A percentile compares a stretch with the other conserved stretches of the same genome.
These are phyloP conservation scores for Microascus cirrosus DNA, from an alignment of 2,329 filamentous ascomycete genomes.

Conservation along the genomic window DNA sequence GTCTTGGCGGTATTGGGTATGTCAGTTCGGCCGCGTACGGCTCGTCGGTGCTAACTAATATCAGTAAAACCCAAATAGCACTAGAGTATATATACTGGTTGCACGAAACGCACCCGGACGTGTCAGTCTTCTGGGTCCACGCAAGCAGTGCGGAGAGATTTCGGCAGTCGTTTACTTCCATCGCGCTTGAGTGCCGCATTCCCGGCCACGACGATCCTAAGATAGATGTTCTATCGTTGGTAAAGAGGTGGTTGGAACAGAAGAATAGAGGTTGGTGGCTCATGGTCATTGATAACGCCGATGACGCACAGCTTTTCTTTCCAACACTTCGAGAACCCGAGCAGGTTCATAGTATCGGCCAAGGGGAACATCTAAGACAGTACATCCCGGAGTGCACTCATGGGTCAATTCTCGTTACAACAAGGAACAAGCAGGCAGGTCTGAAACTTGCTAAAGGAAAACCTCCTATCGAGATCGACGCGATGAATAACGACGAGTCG, in stretches of 20 bases:
- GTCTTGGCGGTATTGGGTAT: background rate
- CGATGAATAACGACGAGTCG: conserved; percentile 16
- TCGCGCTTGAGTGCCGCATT: too few species aligned
- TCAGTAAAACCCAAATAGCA: conserved; percentile 20
- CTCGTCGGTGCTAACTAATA: background rate
- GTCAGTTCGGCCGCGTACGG: background rate
- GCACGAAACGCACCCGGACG: conserved; percentile 8
- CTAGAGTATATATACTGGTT: conserved; percentile 16
- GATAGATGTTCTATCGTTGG: too few species aligned
- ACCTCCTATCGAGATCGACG: conserved; percentile 12
- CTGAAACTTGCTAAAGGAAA: conserved; percentile 12
- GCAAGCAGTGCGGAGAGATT: too few species aligned
- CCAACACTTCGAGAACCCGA: too few species aligned
- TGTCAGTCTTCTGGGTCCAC: conserved; percentile 20
- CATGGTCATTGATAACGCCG: too few species aligned
- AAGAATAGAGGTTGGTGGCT: too few species aligned
- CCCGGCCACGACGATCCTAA: too few species aligned
- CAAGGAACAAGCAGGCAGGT: conserved; percentile 19
- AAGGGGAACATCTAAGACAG: conserved; percentile 9
- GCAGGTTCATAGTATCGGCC: too few species aligned
- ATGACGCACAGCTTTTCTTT: too few species aligned
- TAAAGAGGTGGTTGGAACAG: too few species aligned
- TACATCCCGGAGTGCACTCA: conserved; percentile 18
- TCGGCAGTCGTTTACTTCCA: too few species aligned
- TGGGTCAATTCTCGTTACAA: too few species aligned